Base-by-base conservation (phyloP, 2,329 filamentous ascomycete species). In the Aspergillus pseudoviridinutans region DNA sequence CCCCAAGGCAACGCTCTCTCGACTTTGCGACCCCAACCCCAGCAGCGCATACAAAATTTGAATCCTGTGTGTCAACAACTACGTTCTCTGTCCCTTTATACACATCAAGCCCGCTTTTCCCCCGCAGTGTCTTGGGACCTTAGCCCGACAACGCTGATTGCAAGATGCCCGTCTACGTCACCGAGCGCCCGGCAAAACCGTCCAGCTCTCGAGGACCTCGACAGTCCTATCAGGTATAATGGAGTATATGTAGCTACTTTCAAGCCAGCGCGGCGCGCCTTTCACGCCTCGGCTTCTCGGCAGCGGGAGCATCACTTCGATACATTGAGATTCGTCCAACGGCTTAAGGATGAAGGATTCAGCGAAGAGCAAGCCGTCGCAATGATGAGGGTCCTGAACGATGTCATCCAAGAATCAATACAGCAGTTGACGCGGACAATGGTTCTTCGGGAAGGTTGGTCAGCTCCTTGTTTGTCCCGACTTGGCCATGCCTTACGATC, bases 341-440 rank as follows among this genome's bases (percentile, higher is more conserved):
- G 91, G 53, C 80, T 99, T 44, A 87, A 93, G 74, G 85, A 85
- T 64, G 94, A 99, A 73, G 94, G 94, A 0, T 97, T 97, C 74
- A 96, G 91, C 25, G 93, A 97, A 74, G 89, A 92, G 65, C 94
- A 99, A 76, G 88, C 92, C 2, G 92, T 91, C 27, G 93, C 94
- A n/a, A 94, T 97, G 89, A 97, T 99, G 94, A 91, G 90, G 72
- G 91, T 97, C 6, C 81, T 99, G 42, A 92, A 92, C 76, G 92
- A 97, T 74, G 93, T 97, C 9, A 97, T 99, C 64, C 91, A 97
- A 74, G 94, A 99, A 78, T 96, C 91, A 72, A 97, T 99, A 66
- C 93, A 97, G 74, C 97, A 97, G 76, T 83, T 99, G 51, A 97
- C 93, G 0, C 87, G 93, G 62, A 97, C 93, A 17, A 99, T 99